Evolutionary conservation across 2,329 filamentous ascomycete species (phyloP).

Genomic region (Exophiala mesophila): DNA sequence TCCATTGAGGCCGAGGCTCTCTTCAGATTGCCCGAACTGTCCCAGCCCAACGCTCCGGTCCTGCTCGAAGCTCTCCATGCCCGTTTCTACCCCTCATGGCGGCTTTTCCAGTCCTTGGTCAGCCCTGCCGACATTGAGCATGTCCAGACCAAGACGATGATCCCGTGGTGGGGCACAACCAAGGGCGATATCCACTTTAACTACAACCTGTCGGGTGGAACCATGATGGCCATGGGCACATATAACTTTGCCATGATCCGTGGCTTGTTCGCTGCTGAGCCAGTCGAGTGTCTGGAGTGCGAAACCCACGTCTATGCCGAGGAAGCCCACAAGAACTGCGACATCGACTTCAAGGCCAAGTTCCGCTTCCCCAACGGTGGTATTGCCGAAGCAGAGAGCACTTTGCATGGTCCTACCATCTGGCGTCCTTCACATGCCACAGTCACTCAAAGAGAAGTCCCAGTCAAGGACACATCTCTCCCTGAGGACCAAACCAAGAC

Average conservation of each 20-base stretch:
- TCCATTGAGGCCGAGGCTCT: slow-evolving; percentile 38
- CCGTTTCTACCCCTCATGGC: slow-evolving; percentile 48
- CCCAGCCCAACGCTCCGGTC: slow-evolving; percentile 34
- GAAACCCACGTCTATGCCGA: neutral
- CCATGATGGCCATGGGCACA: slow-evolving; percentile 9
- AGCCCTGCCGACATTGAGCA: slow-evolving; percentile 3
- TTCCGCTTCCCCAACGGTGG: neutral
- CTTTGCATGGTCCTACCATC: neutral
- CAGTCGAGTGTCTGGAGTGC: neutral
- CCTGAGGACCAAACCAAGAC: neutral
- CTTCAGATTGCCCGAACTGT: neutral
- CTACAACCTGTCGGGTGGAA: slow-evolving; percentile 14
- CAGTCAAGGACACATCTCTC: neutral
- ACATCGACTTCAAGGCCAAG: neutral
- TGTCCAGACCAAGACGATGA: slow-evolving; percentile 1
- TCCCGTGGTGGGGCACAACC: neutral
- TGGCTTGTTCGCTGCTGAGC: neutral
- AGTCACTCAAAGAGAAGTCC: neutral
- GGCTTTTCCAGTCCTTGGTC: slow-evolving; percentile 35
- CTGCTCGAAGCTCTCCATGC: slow-evolving; percentile 52
- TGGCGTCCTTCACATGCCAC: neutral
- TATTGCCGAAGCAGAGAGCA: neutral
- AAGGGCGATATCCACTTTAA: slow-evolving; percentile 14
- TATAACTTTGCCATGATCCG: slow-evolving; percentile 9
- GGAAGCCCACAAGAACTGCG: neutral